A percentile compares a stretch with the other conserved stretches of the same genome.
These are phyloP conservation scores for Colletotrichum sp. DNA, from an alignment of 2,329 filamentous ascomycete genomes.

Conservation along the genomic window DNA sequence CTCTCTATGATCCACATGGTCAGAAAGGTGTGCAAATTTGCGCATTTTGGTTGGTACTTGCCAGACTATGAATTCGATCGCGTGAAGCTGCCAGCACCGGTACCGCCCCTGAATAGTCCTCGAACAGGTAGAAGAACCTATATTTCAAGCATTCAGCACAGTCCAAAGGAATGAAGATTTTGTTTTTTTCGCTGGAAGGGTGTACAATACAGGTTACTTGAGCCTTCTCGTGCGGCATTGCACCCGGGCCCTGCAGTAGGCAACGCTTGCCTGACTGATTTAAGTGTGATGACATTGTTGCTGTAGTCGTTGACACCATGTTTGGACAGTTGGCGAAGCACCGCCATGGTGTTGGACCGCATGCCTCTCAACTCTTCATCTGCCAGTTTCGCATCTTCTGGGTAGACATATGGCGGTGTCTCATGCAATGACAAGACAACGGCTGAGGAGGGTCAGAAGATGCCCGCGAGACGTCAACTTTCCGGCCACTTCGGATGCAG, in stretches of 20 bases:
- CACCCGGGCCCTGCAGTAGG: neutral
- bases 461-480: neutral
- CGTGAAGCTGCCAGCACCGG: slow-evolving; percentile 54
- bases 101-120: slow-evolving; percentile 67
- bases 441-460: slow-evolving; percentile 42
- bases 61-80: slow-evolving; percentile 53
- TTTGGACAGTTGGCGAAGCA: slow-evolving; percentile 43
- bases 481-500: neutral
- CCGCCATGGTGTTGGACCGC: slow-evolving; percentile 41
- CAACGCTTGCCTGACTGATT: slow-evolving; percentile 37
- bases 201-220: slow-evolving; percentile 2
- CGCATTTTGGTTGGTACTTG: slow-evolving; percentile 30
- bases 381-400: slow-evolving; percentile 26
- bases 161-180: neutral
- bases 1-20: slow-evolving; percentile 28
- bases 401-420: slow-evolving; percentile 41
- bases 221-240: neutral
- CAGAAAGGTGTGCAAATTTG: neutral
- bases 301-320: slow-evolving; percentile 41
- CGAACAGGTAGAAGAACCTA: slow-evolving; percentile 68
- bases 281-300: slow-evolving; percentile 45
- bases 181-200: neutral
- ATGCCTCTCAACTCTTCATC: slow-evolving; percentile 36
- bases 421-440: slow-evolving; percentile 77
- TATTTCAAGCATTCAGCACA: slow-evolving; percentile 39